Evolutionary conservation across 768 basidiomycete species (phyloP), one percentile per base, ranked within the genome.

Genomic region (Xerocomellus amylosporus): DNA sequence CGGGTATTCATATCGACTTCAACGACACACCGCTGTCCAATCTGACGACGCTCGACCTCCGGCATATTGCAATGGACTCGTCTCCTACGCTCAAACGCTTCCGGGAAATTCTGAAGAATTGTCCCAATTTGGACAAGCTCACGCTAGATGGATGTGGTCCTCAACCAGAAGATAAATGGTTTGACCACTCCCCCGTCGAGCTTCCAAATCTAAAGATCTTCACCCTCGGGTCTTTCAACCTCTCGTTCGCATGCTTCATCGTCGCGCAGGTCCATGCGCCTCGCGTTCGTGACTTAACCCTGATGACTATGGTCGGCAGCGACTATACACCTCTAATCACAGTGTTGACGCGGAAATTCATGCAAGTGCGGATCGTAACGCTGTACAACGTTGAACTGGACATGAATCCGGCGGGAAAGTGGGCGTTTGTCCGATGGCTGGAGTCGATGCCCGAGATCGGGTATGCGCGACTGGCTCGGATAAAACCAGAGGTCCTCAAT

Each of bases 1-100:
- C 82, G 51, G 85, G 85, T 4, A 70, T 89, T 28, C 75, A 83
- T 56, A 70, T 88, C 55, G 77, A 88, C 66, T 89, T 87, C 82
- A 60, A 71, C 14, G 67, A 66, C 17, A 75, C 83, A 8, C 50
- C 67, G 48, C 28, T 86, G 9, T 60, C 66, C 31, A 81, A 86
- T 59, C 79, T 90, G n/a, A 77, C 77, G 22, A 79, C 78, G 10
- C 74, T 90, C 51, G 87, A 88, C 59, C 70, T 90, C 49, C 80
- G 87, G 37, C 79, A 82, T 26, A 75, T 88, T 51, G 75, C 84
- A 17, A 68, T 82, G 19, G 70, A 81, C 5, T 70, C 77, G 15
- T 77, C 75, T 26, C 87, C 86, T 5, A 72, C 72, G 34, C 67
- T 83, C 15, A 37, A 55, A 9, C 75, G 75, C 22, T 87, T 88